These are phyloP conservation scores for Myxozyma neotropica DNA, from an alignment of 805 yeast species.

Conservation along the genomic window DNA sequence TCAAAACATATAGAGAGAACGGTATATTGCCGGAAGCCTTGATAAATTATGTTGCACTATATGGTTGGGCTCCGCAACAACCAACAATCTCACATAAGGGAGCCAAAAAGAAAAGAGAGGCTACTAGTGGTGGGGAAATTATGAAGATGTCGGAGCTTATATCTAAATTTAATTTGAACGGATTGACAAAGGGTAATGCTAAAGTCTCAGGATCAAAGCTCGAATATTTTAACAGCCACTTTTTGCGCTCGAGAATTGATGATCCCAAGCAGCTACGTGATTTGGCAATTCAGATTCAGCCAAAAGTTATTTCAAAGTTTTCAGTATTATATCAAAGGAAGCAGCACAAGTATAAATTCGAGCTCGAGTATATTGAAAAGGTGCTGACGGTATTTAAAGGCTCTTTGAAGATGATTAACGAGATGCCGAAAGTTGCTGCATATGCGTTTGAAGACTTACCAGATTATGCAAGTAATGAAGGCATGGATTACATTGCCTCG, in stretches of 20 bases:
- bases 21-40: conserved; percentile 87
- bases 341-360: conserved; percentile 8
- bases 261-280: conserved; percentile 43
- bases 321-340: neutral
- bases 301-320: neutral
- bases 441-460: conserved; percentile 18
- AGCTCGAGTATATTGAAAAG: conserved; percentile 11
- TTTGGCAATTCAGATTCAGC: conserved; percentile 39
- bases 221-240: conserved; percentile 73
- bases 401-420: conserved; percentile 11
- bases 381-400: conserved; percentile 21
- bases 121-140: conserved; percentile 24
- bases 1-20: conserved; percentile 48
- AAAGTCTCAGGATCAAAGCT: conserved; percentile 83
- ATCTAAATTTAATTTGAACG: conserved; percentile 60
- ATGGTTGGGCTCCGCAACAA: conserved; percentile 85
- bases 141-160: conserved; percentile 23
- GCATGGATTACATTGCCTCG: conserved; percentile 8
- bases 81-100: conserved; percentile 41
- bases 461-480: conserved; percentile 11
- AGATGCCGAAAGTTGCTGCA: conserved; percentile 22
- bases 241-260: conserved; percentile 52
- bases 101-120: conserved; percentile 1
- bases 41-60: conserved; percentile 80
- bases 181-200: conserved; percentile 89